These are phyloP conservation scores for Teratosphaeria viscida DNA, from an alignment of 2,329 filamentous ascomycete species.

Conservation along the genomic window DNA sequence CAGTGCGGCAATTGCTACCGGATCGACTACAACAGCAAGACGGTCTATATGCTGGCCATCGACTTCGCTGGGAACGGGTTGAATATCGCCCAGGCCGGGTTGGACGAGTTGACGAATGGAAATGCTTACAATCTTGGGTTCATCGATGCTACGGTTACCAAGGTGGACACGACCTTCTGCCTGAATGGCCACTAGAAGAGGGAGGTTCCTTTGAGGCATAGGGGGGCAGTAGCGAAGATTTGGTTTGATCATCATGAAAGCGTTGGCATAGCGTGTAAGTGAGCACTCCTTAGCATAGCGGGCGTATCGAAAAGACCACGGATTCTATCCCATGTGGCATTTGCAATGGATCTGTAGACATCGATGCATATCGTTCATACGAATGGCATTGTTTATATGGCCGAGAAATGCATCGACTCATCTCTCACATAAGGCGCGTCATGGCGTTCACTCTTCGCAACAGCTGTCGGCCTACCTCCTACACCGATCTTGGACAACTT, in stretches of 20 bases:
- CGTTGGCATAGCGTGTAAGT: not conserved
- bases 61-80: constrained; percentile 37
- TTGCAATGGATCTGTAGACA: too few species aligned
- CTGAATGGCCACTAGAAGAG: not conserved
- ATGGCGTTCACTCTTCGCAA: not conserved
- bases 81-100: constrained; percentile 22
- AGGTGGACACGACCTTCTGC: not conserved
- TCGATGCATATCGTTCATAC: too few species aligned
- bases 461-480: not conserved
- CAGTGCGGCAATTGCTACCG: constrained; percentile 44
- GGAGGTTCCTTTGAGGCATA: not conserved
- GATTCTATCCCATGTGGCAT: too few species aligned
- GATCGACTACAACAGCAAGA: constrained; percentile 35
- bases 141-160: not conserved
- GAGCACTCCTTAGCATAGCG: too few species aligned
- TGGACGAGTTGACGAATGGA: not conserved
- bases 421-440: too few species aligned
- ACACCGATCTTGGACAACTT: not conserved
- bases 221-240: not conserved
- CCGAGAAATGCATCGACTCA: too few species aligned
- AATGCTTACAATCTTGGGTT: not conserved
- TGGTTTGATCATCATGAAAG: not conserved
- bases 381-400: too few species aligned
- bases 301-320: too few species aligned
- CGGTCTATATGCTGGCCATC: constrained; percentile 39